A percentile compares a stretch with the other conserved stretches of the same genome.
Conservation (phyloP, 2,329 filamentous ascomycete species). For the Uncinocarpus reesii region DNA sequence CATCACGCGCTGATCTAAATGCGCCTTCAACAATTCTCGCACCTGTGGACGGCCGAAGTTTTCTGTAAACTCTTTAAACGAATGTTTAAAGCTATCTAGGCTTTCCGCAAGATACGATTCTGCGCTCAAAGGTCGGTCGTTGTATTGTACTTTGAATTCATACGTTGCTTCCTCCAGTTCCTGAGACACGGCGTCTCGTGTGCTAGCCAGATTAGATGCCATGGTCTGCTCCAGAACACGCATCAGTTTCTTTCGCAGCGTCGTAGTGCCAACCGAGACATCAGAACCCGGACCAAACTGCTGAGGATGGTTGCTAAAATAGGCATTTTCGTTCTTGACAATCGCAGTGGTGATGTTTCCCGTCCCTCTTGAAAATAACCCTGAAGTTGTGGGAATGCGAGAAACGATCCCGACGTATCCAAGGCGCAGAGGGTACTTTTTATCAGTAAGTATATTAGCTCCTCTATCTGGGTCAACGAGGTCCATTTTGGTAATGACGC, state of each 20-base stretch:
- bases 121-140: slow-evolving; percentile 84
- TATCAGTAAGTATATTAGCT: slow-evolving; percentile 67
- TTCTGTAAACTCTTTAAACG: slow-evolving; percentile 88
- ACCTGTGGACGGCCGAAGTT: slow-evolving; percentile 84
- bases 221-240: slow-evolving; percentile 93
- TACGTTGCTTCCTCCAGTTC: slow-evolving; percentile 95
- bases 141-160: slow-evolving; percentile 99
- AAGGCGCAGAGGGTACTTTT: slow-evolving; percentile 86
- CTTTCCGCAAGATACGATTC: slow-evolving; percentile 96
- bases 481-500: slow-evolving; percentile 99
- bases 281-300: slow-evolving; percentile 67
- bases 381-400: slow-evolving; percentile 56
- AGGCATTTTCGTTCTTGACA: slow-evolving; percentile 75
- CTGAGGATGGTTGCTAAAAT: slow-evolving; percentile 70
- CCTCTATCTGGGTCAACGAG: slow-evolving; percentile 77
- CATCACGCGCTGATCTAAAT: slow-evolving; percentile 87
- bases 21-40: slow-evolving; percentile 75
- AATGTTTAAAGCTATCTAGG: slow-evolving; percentile 92
- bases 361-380: slow-evolving; percentile 73
- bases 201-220: slow-evolving; percentile 81
- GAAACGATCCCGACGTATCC: slow-evolving; percentile 95
- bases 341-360: slow-evolving; percentile 73
- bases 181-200: slow-evolving; percentile 83
- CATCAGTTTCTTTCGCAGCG: slow-evolving; percentile 91
- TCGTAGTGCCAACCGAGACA: slow-evolving; percentile 71